A percentile compares a stretch with the other conserved stretches of the same genome.
phyloP scores from a whole-genome alignment of 73 alveolate species.

The Tetrahymena thermophila region DNA sequence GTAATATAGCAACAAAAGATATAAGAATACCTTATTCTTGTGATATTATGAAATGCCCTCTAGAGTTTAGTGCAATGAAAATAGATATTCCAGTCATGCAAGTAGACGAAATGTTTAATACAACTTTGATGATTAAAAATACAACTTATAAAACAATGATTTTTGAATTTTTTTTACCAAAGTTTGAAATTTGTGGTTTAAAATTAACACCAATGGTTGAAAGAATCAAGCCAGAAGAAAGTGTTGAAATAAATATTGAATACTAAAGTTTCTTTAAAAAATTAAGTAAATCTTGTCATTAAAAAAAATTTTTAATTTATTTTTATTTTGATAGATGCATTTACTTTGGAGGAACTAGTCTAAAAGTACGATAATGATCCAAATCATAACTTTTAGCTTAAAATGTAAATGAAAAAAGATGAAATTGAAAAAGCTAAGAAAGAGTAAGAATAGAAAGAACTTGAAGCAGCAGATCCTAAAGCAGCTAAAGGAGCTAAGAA shows the following conservation, averaged over 20 bases:
- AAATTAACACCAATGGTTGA: constrained; percentile 74
- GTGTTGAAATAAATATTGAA: constrained; percentile 29
- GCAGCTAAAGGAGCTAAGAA: constrained; percentile 73
- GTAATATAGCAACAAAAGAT: constrained; percentile 77
- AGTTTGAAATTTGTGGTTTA: constrained; percentile 59
- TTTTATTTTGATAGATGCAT: constrained; percentile 9
- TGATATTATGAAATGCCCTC: constrained; percentile 70
- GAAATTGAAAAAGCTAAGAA: constrained; percentile 64
- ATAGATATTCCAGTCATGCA: constrained; percentile 74
- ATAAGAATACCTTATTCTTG: constrained; percentile 59
- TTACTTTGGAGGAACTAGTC: constrained; percentile 44
- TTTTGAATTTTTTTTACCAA: constrained; percentile 71
- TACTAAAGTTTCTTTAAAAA: constrained; percentile 42
- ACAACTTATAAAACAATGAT: constrained; percentile 49
- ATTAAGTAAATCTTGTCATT: background rate
- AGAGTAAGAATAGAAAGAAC: constrained; percentile 61
- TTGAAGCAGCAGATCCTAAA: constrained; percentile 64
- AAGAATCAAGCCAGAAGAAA: constrained; percentile 46
- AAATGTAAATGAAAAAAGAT: constrained; percentile 32
- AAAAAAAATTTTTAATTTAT: background rate
- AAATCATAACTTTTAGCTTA: constrained; percentile 24
- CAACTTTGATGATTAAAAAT: constrained; percentile 56
- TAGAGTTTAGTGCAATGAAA: constrained; percentile 47
- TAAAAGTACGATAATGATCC: constrained; percentile 40
- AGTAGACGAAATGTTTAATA: constrained; percentile 58